A percentile compares a stretch with the other conserved stretches of the same genome.
phyloP scores from a whole-genome alignment of 306 rosid genomes.

The Morella rubra region DNA sequence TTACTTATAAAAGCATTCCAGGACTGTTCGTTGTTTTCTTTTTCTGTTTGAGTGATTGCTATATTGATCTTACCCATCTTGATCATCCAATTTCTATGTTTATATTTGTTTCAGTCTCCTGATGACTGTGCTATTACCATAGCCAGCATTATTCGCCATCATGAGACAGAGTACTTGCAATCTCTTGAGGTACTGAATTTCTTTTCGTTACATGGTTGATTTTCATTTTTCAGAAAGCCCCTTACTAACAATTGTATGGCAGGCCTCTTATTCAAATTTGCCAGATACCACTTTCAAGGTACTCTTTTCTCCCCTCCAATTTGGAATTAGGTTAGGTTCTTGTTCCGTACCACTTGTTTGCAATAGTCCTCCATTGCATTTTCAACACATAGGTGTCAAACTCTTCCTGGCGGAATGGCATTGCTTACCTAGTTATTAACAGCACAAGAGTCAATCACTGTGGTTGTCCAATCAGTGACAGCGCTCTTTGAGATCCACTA shows the following conservation, averaged over 20 bases:
- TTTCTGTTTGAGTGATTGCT: neutral
- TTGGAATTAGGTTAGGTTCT: too few relatives aligned
- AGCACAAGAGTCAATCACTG: neutral
- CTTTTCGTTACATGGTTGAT: slow-evolving; percentile 17
- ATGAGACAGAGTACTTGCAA: slow-evolving; percentile 86
- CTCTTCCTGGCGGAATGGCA: neutral
- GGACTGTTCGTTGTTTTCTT: neutral
- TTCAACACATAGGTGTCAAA: neutral
- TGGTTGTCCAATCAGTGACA: neutral
- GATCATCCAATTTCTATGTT: slow-evolving; percentile 1
- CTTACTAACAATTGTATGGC: slow-evolving; percentile 40
- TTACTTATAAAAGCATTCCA: neutral
- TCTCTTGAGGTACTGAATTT: slow-evolving; percentile 78
- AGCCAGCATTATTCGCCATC: slow-evolving; percentile 81
- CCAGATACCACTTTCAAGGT: slow-evolving; percentile 98
- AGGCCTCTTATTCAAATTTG: slow-evolving; percentile 85
- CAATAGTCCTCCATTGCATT: neutral
- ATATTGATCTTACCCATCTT: slow-evolving; percentile 17
- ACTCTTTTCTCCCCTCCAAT: slow-evolving; percentile 15
- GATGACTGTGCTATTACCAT: slow-evolving; percentile 76
- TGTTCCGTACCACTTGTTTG: too few relatives aligned
- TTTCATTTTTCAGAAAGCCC: neutral
- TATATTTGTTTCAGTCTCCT: slow-evolving; percentile 60
- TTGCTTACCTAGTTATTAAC: neutral
- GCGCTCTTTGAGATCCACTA: neutral